A percentile compares a stretch with the other conserved stretches of the same genome.
Conservation (phyloP, 2,329 filamentous ascomycete species). For the Blastomyces silverae region DNA sequence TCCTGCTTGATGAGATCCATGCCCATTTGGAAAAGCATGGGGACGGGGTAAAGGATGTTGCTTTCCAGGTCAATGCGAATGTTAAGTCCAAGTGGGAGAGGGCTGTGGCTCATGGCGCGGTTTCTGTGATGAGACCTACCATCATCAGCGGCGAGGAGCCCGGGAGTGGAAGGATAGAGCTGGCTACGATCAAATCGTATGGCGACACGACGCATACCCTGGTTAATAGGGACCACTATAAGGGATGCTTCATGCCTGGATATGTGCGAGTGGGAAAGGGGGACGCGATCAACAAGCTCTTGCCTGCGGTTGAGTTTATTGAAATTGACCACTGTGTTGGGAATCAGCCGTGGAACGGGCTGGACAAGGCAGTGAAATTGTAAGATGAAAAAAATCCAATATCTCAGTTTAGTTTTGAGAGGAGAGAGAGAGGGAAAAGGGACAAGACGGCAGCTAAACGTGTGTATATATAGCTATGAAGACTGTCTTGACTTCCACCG, state of each 20-base stretch:
- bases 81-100: slow-evolving; percentile 66
- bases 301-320: slow-evolving; percentile 60
- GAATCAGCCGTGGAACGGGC: slow-evolving; percentile 86
- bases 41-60: slow-evolving; percentile 86
- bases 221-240: slow-evolving; percentile 62
- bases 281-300: slow-evolving; percentile 41
- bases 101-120: slow-evolving; percentile 62
- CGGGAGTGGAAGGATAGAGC: slow-evolving; percentile 56
- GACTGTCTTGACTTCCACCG: slow-evolving; percentile 80
- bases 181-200: slow-evolving; percentile 74
- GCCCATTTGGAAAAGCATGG: slow-evolving; percentile 74
- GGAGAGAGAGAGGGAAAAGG: background rate
- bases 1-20: slow-evolving; percentile 64
- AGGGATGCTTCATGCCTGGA: slow-evolving; percentile 66
- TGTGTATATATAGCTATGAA: slow-evolving; percentile 57
- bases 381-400: slow-evolving; percentile 23
- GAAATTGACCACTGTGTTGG: slow-evolving; percentile 92
- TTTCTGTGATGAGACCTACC: slow-evolving; percentile 56
- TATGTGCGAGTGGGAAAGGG: slow-evolving; percentile 50
- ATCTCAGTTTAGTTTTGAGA: background rate
- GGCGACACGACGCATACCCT: slow-evolving; percentile 87
- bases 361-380: slow-evolving; percentile 55
- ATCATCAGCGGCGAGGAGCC: slow-evolving; percentile 45
- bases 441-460: background rate
- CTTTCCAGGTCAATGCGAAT: slow-evolving; percentile 72